Evolutionary conservation across 2,329 filamentous ascomycete species (phyloP), one percentile per base, ranked within the genome.

Genomic region (Neurospora crassa): DNA sequence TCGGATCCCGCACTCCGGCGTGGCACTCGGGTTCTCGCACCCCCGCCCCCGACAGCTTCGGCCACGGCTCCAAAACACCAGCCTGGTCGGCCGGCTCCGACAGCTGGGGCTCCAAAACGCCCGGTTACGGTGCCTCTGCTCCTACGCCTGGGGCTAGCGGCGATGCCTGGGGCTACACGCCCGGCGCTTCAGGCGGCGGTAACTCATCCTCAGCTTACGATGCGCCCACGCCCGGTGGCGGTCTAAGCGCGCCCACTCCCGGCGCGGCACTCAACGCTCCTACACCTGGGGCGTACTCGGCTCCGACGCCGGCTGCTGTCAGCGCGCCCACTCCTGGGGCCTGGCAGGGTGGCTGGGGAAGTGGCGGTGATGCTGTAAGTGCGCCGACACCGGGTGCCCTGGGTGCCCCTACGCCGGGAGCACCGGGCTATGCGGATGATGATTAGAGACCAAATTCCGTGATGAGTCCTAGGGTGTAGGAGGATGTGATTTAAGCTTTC

Each of bases 11-110:
- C 70, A 94, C 91, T 1, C 91, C 91, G 8, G 91, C 91, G 5
- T 94, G 92, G 92, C 90, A 90, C 72, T 91, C 93, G 1, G 92
- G 91, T 69, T 89, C 90, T 70, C 91, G 91, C 79, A 95, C 92
- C 1, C 84, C 92, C 70, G 88, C 88, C 24, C 83, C 85, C 16
- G 87, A 91, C 77, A 84, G 85, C 24, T 92, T 91, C 77, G 88
- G 86, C 70, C 85, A 87, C 71, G 90, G 91, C 8, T 90, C 88
- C n/a, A 91, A 89, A 77, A 91, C 88, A 14, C 90, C 87, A 67
- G 91, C 86, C 70, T 93, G 90, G 75, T 40, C 68, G 68, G 73
- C 78, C 29, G 80, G 82, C 47, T 81, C 83, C 70, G 90, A 91
- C 72, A 84, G 86, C 41, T 92, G 91, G 83, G 88, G 91, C 7